Evolutionary conservation across 2,329 filamentous ascomycete species (phyloP).

Genomic region (Claviceps cyperi): DNA sequence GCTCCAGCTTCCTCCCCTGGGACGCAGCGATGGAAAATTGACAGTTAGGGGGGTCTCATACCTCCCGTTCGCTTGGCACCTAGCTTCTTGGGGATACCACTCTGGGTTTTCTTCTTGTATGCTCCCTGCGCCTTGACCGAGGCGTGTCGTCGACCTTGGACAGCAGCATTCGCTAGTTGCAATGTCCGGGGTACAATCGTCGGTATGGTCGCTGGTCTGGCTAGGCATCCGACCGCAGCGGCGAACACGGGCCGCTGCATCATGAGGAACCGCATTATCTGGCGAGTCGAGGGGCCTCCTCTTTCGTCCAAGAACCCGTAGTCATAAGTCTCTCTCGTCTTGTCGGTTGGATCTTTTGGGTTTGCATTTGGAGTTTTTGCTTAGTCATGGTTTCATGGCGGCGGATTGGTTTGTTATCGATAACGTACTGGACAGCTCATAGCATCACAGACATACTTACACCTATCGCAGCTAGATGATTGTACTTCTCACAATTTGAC

Average conservation of each 20-base stretch:
- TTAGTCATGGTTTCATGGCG: not conserved
- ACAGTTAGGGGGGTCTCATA: slow-evolving; percentile 22
- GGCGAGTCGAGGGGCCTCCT: slow-evolving; percentile 7
- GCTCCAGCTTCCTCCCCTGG: too few relatives aligned
- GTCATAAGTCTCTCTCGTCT: not conserved
- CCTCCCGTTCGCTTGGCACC: slow-evolving; percentile 88
- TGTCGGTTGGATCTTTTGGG: too few relatives aligned
- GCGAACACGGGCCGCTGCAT: slow-evolving; percentile 32
- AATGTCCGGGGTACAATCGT: slow-evolving; percentile 1
- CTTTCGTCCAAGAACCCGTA: not conserved
- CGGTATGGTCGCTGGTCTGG: not conserved
- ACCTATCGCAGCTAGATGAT: too few relatives aligned
- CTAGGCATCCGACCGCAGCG: slow-evolving; percentile 14
- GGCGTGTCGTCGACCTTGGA: slow-evolving; percentile 38
- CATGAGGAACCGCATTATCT: slow-evolving; percentile 29
- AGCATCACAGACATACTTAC: too few relatives aligned
- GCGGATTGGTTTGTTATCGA: not conserved
- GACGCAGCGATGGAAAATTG: not conserved
- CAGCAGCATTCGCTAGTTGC: slow-evolving; percentile 25
- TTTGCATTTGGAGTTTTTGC: slow-evolving; percentile 5
- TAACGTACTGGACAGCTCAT: slow-evolving; percentile 1
- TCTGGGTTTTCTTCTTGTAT: slow-evolving; percentile 49
- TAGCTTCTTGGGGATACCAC: slow-evolving; percentile 61
- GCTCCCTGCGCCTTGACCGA: slow-evolving; percentile 51
- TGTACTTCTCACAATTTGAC: not conserved